These are phyloP conservation scores for Penicillium sp. DNA, from an alignment of 2,329 filamentous ascomycete species.

Conservation along the genomic window DNA sequence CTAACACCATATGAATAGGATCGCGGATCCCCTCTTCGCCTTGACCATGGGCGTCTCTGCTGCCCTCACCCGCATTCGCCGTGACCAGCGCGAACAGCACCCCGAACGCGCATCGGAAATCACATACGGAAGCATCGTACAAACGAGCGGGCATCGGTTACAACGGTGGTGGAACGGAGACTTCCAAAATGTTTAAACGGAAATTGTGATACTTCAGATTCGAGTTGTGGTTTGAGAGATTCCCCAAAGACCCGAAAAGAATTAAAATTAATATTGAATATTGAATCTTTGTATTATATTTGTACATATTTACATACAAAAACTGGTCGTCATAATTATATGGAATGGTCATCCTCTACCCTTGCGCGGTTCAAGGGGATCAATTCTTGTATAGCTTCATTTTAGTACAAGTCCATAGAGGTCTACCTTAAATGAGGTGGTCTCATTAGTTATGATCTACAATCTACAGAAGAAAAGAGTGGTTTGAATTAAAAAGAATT, in stretches of 20 bases:
- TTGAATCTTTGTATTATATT: not conserved
- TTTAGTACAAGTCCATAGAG: not conserved
- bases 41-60: slow-evolving; percentile 52
- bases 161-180: slow-evolving; percentile 45
- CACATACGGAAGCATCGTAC: slow-evolving; percentile 31
- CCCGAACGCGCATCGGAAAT: slow-evolving; percentile 39
- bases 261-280: not conserved
- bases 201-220: not conserved
- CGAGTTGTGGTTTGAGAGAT: not conserved
- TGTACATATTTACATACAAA: not conserved
- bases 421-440: not conserved
- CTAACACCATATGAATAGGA: slow-evolving; percentile 32
- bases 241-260: not conserved
- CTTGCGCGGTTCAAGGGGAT: not conserved
- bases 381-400: not conserved
- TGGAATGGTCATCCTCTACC: not conserved
- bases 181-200: slow-evolving; percentile 32
- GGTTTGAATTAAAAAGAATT: slow-evolving; percentile 22
- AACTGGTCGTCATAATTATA: not conserved
- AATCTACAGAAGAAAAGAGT: not conserved
- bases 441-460: not conserved
- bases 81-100: slow-evolving; percentile 53
- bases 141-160: slow-evolving; percentile 33
- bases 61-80: slow-evolving; percentile 54
- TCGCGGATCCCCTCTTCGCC: slow-evolving; percentile 57